These are phyloP conservation scores for Penicillium soppii DNA, from an alignment of 495 filamentous ascomycete genomes.

Conservation along the genomic window DNA sequence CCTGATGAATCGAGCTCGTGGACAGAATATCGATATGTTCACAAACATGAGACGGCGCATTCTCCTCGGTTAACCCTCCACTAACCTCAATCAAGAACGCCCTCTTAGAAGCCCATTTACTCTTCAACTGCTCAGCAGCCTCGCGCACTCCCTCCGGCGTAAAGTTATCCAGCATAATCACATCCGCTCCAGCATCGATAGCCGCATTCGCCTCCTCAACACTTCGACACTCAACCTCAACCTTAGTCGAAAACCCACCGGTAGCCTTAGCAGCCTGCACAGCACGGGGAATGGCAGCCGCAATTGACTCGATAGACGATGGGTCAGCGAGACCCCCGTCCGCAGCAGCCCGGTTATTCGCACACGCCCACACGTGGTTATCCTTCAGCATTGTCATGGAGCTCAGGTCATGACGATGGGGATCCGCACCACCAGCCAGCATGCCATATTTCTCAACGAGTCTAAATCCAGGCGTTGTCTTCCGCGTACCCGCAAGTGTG, in stretches of 20 bases:
- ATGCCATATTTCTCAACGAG: slow-evolving; percentile 98
- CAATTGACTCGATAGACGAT: slow-evolving; percentile 25
- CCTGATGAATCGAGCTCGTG: slow-evolving; percentile 95
- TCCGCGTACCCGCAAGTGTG: slow-evolving; percentile 89
- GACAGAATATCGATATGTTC: slow-evolving; percentile 92
- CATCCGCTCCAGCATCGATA: slow-evolving; percentile 84
- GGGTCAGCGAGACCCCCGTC: slow-evolving; percentile 14
- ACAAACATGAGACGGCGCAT: slow-evolving; percentile 77
- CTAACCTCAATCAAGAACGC: slow-evolving; percentile 85
- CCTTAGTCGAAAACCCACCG: slow-evolving; percentile 86
- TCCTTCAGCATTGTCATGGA: slow-evolving; percentile 99
- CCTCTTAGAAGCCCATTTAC: slow-evolving; percentile 65
- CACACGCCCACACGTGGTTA: slow-evolving; percentile 90
- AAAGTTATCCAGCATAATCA: slow-evolving; percentile 98
- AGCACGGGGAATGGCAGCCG: slow-evolving; percentile 76
- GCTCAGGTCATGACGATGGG: slow-evolving; percentile 87
- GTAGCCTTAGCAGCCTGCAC: slow-evolving; percentile 80
- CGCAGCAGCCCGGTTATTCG: slow-evolving; percentile 40
- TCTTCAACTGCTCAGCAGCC: slow-evolving; percentile 70
- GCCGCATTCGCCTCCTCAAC: slow-evolving; percentile 88
- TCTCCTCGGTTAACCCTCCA: slow-evolving; percentile 82
- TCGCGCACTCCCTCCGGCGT: slow-evolving; percentile 67
- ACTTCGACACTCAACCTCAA: slow-evolving; percentile 92
- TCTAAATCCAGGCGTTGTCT: slow-evolving; percentile 94
- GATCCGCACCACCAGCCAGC: slow-evolving; percentile 86